Evolutionary conservation across 345 rosid genomes (phyloP).

Genomic region (thale cress (Arabidopsis thaliana)): TAIR10.1 NC_003076.8:23428501-23429000

Average conservation of each 20-base stretch:
- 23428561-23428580: slow-evolving; percentile 6
- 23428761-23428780: not conserved
- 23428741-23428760: not conserved
- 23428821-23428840: not conserved
- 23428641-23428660: slow-evolving; percentile 3
- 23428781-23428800: slow-evolving; percentile 1
- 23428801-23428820: not conserved
- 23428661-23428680: not conserved
- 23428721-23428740: slow-evolving; percentile 1
- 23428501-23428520: not conserved
- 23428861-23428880: not conserved
- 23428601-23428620: slow-evolving; percentile 12
- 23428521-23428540: slow-evolving; percentile 4
- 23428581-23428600: not conserved
- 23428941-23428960: slow-evolving; percentile 29
- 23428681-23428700: slow-evolving; percentile 9
- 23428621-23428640: not conserved
- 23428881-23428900: not conserved
- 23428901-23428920: not conserved
- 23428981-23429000: slow-evolving; percentile 39
- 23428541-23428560: slow-evolving; percentile 1
- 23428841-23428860: slow-evolving; percentile 8
- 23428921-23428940: slow-evolving; percentile 9
- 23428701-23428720: not conserved
- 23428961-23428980: slow-evolving; percentile 39